These are phyloP conservation scores for Barnettozyma californica DNA, from an alignment of 805 yeast species.

Conservation along the genomic window DNA sequence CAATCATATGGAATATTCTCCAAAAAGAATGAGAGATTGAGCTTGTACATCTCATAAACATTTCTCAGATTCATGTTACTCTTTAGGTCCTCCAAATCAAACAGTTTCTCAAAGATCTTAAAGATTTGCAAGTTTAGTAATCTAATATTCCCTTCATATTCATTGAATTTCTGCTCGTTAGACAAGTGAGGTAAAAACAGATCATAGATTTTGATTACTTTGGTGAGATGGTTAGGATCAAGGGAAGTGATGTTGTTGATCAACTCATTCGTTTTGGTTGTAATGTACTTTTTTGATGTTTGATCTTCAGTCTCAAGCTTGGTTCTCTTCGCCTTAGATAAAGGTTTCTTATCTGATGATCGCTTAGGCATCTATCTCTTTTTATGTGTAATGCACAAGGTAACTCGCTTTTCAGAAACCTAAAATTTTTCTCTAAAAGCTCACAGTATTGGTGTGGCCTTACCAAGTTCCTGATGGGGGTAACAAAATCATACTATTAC, in stretches of 20 bases:
- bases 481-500: too few species aligned
- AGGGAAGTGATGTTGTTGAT: constrained; percentile 5
- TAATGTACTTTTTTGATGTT: constrained; percentile 15
- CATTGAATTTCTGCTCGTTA: constrained; percentile 14
- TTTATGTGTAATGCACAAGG: not conserved
- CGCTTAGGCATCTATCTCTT: constrained; percentile 15
- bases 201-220: constrained; percentile 18
- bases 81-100: constrained; percentile 10
- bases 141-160: constrained; percentile 19
- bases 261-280: constrained; percentile 8
- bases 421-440: constrained; percentile 2
- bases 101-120: constrained; percentile 22
- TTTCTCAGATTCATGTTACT: constrained; percentile 54
- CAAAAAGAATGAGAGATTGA: constrained; percentile 37
- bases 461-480: not conserved
- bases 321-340: constrained; percentile 3
- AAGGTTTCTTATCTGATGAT: constrained; percentile 4
- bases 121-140: constrained; percentile 18
- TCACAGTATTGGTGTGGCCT: not conserved
- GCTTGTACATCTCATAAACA: constrained; percentile 51
- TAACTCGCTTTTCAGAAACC: not conserved
- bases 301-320: not conserved
- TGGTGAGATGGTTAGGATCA: constrained; percentile 6
- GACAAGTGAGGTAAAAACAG: constrained; percentile 16
- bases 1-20: constrained; percentile 34